A percentile compares a stretch with the other conserved stretches of the same genome.
These are phyloP conservation scores for Lichtheimia corymbifera DNA, from an alignment of 371 early-diverging fungal species.

Conservation along the genomic window DNA sequence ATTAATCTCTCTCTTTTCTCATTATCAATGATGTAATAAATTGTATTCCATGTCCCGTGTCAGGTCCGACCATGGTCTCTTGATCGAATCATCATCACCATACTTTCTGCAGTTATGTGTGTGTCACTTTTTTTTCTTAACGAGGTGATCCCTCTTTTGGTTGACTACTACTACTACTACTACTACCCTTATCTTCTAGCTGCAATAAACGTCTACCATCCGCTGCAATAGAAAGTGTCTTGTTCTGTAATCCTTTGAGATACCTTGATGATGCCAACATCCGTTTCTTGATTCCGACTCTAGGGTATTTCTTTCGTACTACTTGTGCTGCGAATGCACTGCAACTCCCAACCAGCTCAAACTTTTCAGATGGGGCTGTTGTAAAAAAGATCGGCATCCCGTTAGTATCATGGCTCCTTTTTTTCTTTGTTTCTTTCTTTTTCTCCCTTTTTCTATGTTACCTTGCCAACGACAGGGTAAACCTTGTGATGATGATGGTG, in stretches of 20 bases:
- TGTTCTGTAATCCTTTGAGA: constrained; percentile 21
- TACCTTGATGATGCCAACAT: constrained; percentile 31
- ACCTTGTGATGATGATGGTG: background rate
- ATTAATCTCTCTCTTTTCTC: too few relatives aligned
- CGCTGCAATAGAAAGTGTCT: constrained; percentile 9
- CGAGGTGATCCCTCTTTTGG: too few relatives aligned
- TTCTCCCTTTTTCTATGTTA: background rate
- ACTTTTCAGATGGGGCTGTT: constrained; percentile 5
- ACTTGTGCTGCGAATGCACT: background rate
- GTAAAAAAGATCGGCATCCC: background rate
- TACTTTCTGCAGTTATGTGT: too few relatives aligned
- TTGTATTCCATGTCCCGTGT: too few relatives aligned
- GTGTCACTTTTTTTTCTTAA: too few relatives aligned
- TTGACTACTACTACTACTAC: too few relatives aligned
- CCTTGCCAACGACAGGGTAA: background rate
- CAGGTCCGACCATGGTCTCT: too few relatives aligned
- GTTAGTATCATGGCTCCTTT: too few relatives aligned
- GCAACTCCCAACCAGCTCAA: background rate
- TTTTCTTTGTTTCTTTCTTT: too few relatives aligned
- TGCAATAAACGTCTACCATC: constrained; percentile 6
- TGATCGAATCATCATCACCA: too few relatives aligned
- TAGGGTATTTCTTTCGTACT: background rate
- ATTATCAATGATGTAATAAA: too few relatives aligned
- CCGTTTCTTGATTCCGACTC: constrained; percentile 11
- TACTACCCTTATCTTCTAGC: too few relatives aligned